Percentiles rank a stretch among this genome's conserved stretches.
phyloP scores from a whole-genome alignment of 176 grass and related monocot species.

The Bolboschoenus planiculmis region DNA sequence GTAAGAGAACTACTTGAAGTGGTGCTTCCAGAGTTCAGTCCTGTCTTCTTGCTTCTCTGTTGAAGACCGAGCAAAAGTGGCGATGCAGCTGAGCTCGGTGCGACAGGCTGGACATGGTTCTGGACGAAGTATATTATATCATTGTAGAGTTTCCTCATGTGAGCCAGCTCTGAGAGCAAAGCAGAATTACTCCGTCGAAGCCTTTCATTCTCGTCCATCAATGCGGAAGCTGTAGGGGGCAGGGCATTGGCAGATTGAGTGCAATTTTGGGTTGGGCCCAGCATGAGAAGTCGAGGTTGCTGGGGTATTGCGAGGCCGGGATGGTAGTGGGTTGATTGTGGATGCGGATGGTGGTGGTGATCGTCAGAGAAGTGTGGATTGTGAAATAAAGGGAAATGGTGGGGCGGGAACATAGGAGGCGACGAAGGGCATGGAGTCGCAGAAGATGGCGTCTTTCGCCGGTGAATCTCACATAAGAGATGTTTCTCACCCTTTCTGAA shows the following conservation, averaged over 20 bases:
- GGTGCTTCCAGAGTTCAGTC: conserved; percentile 51
- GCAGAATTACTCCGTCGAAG: conserved; percentile 70
- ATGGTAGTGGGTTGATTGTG: conserved; percentile 5
- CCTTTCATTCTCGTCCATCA: conserved; percentile 91
- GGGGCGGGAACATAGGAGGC: conserved; percentile 36
- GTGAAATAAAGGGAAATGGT: conserved; percentile 50
- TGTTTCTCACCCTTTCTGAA: conserved; percentile 78
- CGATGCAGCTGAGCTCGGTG: conserved; percentile 67
- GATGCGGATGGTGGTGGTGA: conserved; percentile 26
- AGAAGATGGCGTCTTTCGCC: conserved; percentile 65
- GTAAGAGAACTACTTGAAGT: conserved; percentile 96
- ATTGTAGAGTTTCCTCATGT: conserved; percentile 99
- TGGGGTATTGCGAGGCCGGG: conserved; percentile 31
- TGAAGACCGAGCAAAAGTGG: conserved; percentile 44
- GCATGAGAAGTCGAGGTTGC: conserved; percentile 42
- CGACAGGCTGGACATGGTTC: conserved; percentile 90
- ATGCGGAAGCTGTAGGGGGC: conserved; percentile 40
- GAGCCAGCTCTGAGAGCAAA: conserved; percentile 71
- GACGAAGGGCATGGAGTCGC: conserved; percentile 40
- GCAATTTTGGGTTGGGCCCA: conserved; percentile 14
- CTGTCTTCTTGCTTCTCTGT: conserved; percentile 30
- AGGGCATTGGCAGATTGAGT: background rate
- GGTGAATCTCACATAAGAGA: conserved; percentile 81
- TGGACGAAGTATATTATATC: conserved; percentile 99
- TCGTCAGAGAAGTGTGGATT: conserved; percentile 38